Base-by-base conservation (phyloP, 1,139 yeast species). In the Pichia sp. region DNA sequence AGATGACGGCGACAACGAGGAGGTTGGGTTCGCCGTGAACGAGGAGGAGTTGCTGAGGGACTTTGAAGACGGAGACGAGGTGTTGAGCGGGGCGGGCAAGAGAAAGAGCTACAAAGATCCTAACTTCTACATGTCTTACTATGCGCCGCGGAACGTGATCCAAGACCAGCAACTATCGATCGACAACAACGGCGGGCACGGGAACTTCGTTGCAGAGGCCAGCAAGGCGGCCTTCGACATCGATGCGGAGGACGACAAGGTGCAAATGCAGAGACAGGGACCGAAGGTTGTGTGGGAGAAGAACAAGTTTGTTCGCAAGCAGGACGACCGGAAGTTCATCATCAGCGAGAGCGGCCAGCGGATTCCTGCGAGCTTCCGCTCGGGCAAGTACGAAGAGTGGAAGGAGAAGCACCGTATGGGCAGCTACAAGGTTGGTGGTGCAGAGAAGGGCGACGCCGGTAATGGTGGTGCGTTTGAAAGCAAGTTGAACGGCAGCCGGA, bases 361-460 rank as follows among this genome's bases (percentile, higher is more conserved):
- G 70, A 84, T 95, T 55, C 97, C 99, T 4, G 99, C 99, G 1
- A 79, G 95, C 23, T 90, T 85, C 72, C 79, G 89, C 66, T 85
- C 96, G 4, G 99, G 99, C 53, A 84, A 90, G 64, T 93, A 82
- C 67, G 97, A 90, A 57, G 86, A 85, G 52, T 93, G 98, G 99
- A 87, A 85, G 67, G 79, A 84, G 62, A 82, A 83, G 46, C 81
- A 90, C 69, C 85, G 83, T 64, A 67, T 82, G 56, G 72, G 74
- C 45, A 77, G 82, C 45, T 65, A 78, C 59, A 79, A 77, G 62
- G 81, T 77, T 40, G 90, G 90, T 7, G 71, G 83, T 1, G 40
- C 16, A 19, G 58, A 56, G 11, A 63, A 70, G 26, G 52, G 43
- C 29, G 42, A 4, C 40, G 15, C 15, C 6, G 49, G 19, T 2